Evolutionary conservation across 495 filamentous ascomycete species (phyloP).

Genomic region (Daldinia caldariorum): DNA sequence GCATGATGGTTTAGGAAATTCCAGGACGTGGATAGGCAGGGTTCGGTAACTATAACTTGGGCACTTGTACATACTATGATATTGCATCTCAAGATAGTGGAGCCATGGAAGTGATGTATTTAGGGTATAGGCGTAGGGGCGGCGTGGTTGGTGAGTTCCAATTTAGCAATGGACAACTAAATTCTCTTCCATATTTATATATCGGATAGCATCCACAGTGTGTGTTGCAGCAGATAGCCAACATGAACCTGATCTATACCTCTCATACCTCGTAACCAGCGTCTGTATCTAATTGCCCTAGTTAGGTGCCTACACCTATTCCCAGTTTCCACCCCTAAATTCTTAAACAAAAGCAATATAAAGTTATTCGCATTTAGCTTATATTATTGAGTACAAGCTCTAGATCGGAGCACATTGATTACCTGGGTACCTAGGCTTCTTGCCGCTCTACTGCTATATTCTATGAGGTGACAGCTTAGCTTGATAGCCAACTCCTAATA

Average conservation of each 20-base stretch:
- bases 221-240: neutral
- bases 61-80: constrained; percentile 6
- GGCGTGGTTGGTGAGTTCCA: neutral
- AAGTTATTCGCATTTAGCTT: neutral
- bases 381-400: neutral
- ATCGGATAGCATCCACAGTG: neutral
- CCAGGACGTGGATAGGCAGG: neutral
- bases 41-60: neutral
- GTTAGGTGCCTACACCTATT: too few species aligned
- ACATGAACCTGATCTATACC: neutral
- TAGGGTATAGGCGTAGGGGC: neutral
- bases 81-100: neutral
- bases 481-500: neutral
- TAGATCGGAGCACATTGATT: neutral
- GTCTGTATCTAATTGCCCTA: too few species aligned
- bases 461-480: neutral
- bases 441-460: neutral
- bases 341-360: neutral
- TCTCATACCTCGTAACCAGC: too few species aligned
- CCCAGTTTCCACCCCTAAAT: neutral
- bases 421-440: too few species aligned
- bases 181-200: neutral
- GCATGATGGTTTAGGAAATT: neutral
- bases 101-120: neutral
- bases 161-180: neutral